phyloP scores from a whole-genome alignment of 2,329 filamentous ascomycete genomes.

The Penicillium sp. region DNA sequence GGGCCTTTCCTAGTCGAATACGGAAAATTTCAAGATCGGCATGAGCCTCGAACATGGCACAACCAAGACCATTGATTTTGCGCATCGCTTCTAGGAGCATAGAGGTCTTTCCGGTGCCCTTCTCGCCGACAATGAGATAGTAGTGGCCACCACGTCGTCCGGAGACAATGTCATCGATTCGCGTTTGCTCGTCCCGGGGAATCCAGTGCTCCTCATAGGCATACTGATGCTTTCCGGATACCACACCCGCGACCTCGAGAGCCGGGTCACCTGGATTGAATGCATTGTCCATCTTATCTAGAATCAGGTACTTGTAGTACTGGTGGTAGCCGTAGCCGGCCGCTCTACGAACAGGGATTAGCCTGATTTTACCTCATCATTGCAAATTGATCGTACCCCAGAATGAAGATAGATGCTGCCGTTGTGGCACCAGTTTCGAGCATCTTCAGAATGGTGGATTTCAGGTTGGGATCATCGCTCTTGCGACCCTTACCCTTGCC shows the following conservation, averaged over 20 bases:
- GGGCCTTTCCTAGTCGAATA: constrained; percentile 83
- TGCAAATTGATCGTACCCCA: constrained; percentile 51
- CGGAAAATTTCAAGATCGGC: constrained; percentile 94
- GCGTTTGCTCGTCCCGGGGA: constrained; percentile 73
- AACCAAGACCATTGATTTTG: constrained; percentile 82
- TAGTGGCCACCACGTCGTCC: constrained; percentile 78
- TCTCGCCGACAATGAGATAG: constrained; percentile 87
- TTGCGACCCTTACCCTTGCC: constrained; percentile 19
- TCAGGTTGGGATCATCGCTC: constrained; percentile 32
- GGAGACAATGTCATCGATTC: constrained; percentile 77
- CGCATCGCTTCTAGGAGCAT: constrained; percentile 97
- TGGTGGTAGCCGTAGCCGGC: constrained; percentile 77
- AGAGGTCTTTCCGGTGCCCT: constrained; percentile 92
- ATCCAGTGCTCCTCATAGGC: constrained; percentile 69
- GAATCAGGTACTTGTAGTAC: constrained; percentile 83
- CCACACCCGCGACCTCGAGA: constrained; percentile 68
- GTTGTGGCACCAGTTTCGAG: constrained; percentile 72
- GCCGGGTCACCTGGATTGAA: constrained; percentile 91
- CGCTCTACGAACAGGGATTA: constrained; percentile 28
- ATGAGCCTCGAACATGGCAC: constrained; percentile 95
- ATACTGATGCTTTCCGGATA: constrained; percentile 37
- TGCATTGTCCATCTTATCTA: constrained; percentile 89
- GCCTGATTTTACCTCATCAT: background rate
- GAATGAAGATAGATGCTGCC: constrained; percentile 68
- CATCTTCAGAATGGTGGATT: constrained; percentile 58